A percentile compares a stretch with the other conserved stretches of the same genome.
phyloP scores from a whole-genome alignment of 331 rosid genomes.

The Spiraea crenata region DNA sequence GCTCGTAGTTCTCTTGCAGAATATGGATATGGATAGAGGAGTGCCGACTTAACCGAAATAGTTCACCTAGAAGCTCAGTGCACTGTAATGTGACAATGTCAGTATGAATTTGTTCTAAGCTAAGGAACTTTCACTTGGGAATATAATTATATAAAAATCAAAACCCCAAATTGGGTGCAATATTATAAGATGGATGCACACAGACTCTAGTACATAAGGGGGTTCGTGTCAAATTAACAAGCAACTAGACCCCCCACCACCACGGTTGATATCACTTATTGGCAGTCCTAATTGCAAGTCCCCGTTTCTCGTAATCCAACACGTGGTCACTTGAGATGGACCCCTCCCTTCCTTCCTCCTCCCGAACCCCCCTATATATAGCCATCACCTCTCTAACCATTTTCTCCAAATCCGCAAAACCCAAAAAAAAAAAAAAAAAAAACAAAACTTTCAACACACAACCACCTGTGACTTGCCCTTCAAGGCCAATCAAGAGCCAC shows the following conservation, averaged over 20 bases:
- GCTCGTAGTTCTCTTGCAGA: too few species aligned
- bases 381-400: constrained; percentile 29
- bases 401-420: constrained; percentile 21
- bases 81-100: background rate
- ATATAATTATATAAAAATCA: constrained; percentile 2
- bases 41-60: too few species aligned
- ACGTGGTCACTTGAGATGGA: constrained; percentile 63
- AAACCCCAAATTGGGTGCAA: background rate
- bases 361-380: constrained; percentile 40
- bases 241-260: constrained; percentile 34
- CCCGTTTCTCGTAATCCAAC: constrained; percentile 43
- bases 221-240: constrained; percentile 50
- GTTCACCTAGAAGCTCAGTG: too few species aligned
- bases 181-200: background rate
- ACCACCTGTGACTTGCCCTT: background rate
- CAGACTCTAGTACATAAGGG: background rate
- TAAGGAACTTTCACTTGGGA: constrained; percentile 29
- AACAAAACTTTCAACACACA: background rate
- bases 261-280: constrained; percentile 44
- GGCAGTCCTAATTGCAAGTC: constrained; percentile 24
- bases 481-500: constrained; percentile 14
- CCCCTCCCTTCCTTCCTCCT: constrained; percentile 16
- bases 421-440: background rate
- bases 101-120: constrained; percentile 35
- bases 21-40: too few species aligned